Base-by-base conservation (phyloP, 805 yeast genomes). In the Ogataea siamensis region DNA sequence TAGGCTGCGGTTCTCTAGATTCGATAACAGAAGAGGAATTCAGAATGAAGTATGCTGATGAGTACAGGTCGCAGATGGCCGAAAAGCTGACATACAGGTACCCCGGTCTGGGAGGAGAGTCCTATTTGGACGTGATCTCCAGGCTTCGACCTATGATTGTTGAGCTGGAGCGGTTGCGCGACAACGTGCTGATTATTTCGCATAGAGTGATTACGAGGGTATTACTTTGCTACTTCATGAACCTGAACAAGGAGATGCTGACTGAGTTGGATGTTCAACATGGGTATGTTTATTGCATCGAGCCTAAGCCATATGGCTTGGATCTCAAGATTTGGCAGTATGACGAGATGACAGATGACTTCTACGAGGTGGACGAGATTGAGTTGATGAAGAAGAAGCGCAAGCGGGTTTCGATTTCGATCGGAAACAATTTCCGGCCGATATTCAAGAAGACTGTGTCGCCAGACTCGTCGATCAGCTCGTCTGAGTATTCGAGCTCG, bases 41-140 rank as follows among this genome's bases (percentile, higher is more conserved):
- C 38, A 51, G 57, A 25, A 26, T 26, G 8, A 34, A 49, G 13
- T 52, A 57, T 33, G 47, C 53, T 7, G 44, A 48, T 9, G 64
- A 62, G 26, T 63, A 55, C 38, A 32, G 49, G 28, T 55, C 51
- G 30, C 58, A 58, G 24, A 43, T 61, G 44, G 46, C 42, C 14
- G 59, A 63, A 35, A 61, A 50, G 35, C 40, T 64, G 14, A 43
- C 55, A 11, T 63, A 55, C 40, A 50, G 68, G 45, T 63, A 55
- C 27, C 67, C 66, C 2, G 68, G 68, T 10, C 33, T 57, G 13
- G 64, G 66, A 7, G 68, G 68, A n/a, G 68, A 63, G 39, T 63
- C 68, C 2, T 62, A 62, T 33, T 31, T 63, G 31, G 68, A 63
- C 40, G 66, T 63, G 18, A 60, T 63, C 12, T 51, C 61, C 16